Evolutionary conservation across 2,329 filamentous ascomycete species (phyloP).

Genomic region (Phialophora expanda): DNA sequence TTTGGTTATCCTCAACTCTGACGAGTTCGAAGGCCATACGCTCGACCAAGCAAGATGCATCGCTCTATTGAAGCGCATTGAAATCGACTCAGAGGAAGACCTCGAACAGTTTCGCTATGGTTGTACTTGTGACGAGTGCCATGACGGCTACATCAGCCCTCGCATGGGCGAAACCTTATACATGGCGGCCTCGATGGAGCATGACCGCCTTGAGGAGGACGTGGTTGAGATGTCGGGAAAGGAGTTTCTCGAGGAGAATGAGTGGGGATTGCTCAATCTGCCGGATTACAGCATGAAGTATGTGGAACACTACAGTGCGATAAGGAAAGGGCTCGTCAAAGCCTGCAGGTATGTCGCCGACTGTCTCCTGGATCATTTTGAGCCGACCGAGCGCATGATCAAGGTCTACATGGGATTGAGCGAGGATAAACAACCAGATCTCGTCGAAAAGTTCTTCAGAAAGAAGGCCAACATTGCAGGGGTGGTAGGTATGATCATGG

Average conservation of each 20-base stretch:
- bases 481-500: background rate
- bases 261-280: background rate
- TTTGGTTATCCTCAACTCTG: slow-evolving; percentile 36
- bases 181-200: slow-evolving; percentile 32
- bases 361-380: background rate
- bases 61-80: slow-evolving; percentile 32
- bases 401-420: background rate
- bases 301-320: background rate
- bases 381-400: background rate
- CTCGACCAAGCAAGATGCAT: slow-evolving; percentile 44
- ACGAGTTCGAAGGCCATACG: slow-evolving; percentile 32
- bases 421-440: background rate
- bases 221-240: background rate
- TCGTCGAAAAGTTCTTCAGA: slow-evolving; percentile 3
- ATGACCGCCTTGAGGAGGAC: background rate
- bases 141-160: slow-evolving; percentile 47
- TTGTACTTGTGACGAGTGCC: slow-evolving; percentile 49
- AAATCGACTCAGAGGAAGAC: slow-evolving; percentile 23
- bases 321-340: background rate
- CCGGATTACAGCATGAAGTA: background rate
- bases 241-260: background rate
- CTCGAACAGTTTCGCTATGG: slow-evolving; percentile 44
- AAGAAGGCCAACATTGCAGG: background rate
- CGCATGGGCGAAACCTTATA: slow-evolving; percentile 45
- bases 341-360: background rate